Evolutionary conservation across 2,329 filamentous ascomycete genomes (phyloP), one percentile per base, ranked within the genome.

Genomic region (Sporothrix sp.): DNA sequence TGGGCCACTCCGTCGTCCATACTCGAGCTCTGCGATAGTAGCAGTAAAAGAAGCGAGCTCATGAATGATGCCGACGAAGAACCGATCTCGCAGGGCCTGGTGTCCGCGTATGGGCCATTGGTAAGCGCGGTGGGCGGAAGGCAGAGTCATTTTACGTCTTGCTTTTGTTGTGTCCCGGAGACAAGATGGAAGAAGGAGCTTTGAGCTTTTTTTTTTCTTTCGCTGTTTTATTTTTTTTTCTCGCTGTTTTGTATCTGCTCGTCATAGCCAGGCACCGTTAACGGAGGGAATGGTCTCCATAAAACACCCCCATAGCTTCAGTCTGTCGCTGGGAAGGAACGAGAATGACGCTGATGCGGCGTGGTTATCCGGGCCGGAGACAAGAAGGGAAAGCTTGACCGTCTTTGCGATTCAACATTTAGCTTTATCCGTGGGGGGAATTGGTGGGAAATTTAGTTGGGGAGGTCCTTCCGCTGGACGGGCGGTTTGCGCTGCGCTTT

Each of bases 371-470:
- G 44, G 32, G 44, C 43, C 43, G 20, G 43, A 32, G 44, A 46
- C 32, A 32, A 33, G 40, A 20, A 36, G 32, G 38, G 20, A 47
- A 47, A 28, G 35, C 25, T 35, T 48, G 46, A 14, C 27, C 5
- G 20, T 33, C 33, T 30, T 37, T 16, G 32, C 43, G 27, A 25
- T 36, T 46, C n/a, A n/a, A n/a, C n/a, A n/a, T n/a, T n/a, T n/a
- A n/a, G n/a, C n/a, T n/a, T 30, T 39, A 21, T 39, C 35, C 35
- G 45, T 21, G 33, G 39, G 46, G n/a, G n/a, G 39, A 50, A 50
- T 50, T 45, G 48, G 40, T 50, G 39, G 48, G 35, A 50, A 45
- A 50, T 50, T 43, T 32, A 25, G 25, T 42, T 25, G n/a, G 30
- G 25, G 28, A 49, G 47, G 27, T 43, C 30, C 30, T 25, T 28